Evolutionary conservation across 371 early-diverging fungal species (phyloP).

Genomic region (Nematocida ironsii): DNA sequence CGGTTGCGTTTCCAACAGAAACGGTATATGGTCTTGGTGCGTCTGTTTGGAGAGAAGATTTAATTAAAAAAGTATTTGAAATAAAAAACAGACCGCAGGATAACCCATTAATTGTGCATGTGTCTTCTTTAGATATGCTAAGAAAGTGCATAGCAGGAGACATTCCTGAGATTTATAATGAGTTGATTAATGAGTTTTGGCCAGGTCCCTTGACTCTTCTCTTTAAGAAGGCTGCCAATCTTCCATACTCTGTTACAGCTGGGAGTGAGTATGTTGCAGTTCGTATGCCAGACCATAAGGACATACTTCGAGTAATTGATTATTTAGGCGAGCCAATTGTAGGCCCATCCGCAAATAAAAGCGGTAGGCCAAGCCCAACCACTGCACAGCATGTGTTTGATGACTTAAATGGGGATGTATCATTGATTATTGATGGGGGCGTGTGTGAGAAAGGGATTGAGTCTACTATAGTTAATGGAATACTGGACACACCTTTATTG

Average conservation of each 20-base stretch:
- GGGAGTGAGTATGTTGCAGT: conserved; percentile 81
- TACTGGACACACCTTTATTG: conserved; percentile 73
- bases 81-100: conserved; percentile 90
- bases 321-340: conserved; percentile 84
- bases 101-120: conserved; percentile 96
- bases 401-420: conserved; percentile 79
- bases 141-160: conserved; percentile 71
- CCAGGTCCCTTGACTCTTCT: conserved; percentile 95
- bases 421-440: conserved; percentile 85
- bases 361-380: conserved; percentile 91
- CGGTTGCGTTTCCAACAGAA: conserved; percentile 93
- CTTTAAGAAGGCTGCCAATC: conserved; percentile 74
- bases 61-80: conserved; percentile 78
- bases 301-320: conserved; percentile 81
- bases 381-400: conserved; percentile 80
- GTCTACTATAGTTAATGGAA: conserved; percentile 78
- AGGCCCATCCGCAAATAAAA: conserved; percentile 97
- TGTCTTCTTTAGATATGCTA: conserved; percentile 84
- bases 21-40: conserved; percentile 98
- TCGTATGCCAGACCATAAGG: conserved; percentile 85
- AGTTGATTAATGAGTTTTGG: conserved; percentile 77
- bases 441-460: conserved; percentile 86
- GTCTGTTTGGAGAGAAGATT: conserved; percentile 75
- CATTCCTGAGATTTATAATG: conserved; percentile 61
- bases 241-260: conserved; percentile 78